Evolutionary conservation across 257 asterid genomes (phyloP).

Genomic region (Jasminum sambac): DNA sequence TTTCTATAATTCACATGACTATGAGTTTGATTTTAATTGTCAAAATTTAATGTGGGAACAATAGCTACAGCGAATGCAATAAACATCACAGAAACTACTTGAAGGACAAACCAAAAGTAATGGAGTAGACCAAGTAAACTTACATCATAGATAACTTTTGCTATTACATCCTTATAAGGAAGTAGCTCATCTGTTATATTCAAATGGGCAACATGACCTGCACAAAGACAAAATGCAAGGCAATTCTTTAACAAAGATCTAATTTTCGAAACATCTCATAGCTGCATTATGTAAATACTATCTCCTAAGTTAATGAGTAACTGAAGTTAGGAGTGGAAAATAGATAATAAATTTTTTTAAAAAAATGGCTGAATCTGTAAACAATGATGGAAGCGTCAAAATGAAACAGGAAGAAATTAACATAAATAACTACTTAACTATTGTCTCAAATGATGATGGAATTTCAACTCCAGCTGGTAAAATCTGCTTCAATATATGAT

Average conservation of each 20-base stretch:
- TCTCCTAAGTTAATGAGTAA: neutral
- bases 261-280: neutral
- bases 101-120: neutral
- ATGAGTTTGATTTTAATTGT: slow-evolving; percentile 7
- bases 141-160: slow-evolving; percentile 94
- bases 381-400: neutral
- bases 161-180: slow-evolving; percentile 77
- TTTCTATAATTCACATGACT: slow-evolving; percentile 14
- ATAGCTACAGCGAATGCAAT: slow-evolving; percentile 10
- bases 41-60: slow-evolving; percentile 8
- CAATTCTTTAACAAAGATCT: slow-evolving; percentile 27
- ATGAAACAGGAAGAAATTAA: slow-evolving; percentile 10
- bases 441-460: slow-evolving; percentile 96
- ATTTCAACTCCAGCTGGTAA: slow-evolving; percentile 78
- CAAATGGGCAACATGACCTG: slow-evolving; percentile 97
- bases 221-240: slow-evolving; percentile 29
- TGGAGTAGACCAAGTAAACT: slow-evolving; percentile 22
- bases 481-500: slow-evolving; percentile 83
- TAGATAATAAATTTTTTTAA: neutral
- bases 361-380: neutral
- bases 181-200: slow-evolving; percentile 82
- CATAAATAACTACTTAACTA: slow-evolving; percentile 70
- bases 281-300: slow-evolving; percentile 14
- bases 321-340: slow-evolving; percentile 5
- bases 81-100: slow-evolving; percentile 14